Evolutionary conservation across 441 rosid species (phyloP), one percentile per base, ranked within the genome.

Genomic region (Populus trichocarpa): DNA sequence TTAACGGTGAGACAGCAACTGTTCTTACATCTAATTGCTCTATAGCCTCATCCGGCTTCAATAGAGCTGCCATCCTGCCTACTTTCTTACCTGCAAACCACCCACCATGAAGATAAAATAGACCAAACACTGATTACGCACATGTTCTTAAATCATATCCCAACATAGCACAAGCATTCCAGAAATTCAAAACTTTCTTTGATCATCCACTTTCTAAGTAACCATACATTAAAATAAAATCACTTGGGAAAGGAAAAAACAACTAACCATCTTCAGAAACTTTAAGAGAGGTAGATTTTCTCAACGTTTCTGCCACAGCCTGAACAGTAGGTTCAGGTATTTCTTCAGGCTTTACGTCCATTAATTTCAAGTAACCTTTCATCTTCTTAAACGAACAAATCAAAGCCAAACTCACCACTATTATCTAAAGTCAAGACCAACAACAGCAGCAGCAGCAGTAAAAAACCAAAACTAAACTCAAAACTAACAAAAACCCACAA

Each of bases 311-410:
- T 25, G 94, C 99, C 76, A 93, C 99, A 18, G 92, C 93, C 83
- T 88, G 81, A 69, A 95, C 73, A 3, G 90, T 95, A 68, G 83
- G 91, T 80, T 90, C 99, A 4, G 95, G 88, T 2, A 93, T 82
- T 0, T 92, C 97, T 33, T 91, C 95, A 3, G 90, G 88, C 90
- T 88, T 93, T n/a, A 84, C 81, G 80, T 88, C 86, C 36, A 77
- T 84, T 84, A 95, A 78, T 61, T 89, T 87, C 80, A 95, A 88
- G 89, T 91, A 88, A 32, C 76, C 86, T 81, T 87, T 92, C 99
- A 95, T 93, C 90, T 90, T 93, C 84, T 90, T 87, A 66, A 95
- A 95, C 30, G 96, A 90, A 68, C 99, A 95, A 77, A 95, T 93
- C 91, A 95, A 88, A 64, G 90, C 92, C 89, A 95, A 84, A 75